Base-by-base conservation (phyloP, 164 flowering plant genomes). In the Platanus orientalis region DNA sequence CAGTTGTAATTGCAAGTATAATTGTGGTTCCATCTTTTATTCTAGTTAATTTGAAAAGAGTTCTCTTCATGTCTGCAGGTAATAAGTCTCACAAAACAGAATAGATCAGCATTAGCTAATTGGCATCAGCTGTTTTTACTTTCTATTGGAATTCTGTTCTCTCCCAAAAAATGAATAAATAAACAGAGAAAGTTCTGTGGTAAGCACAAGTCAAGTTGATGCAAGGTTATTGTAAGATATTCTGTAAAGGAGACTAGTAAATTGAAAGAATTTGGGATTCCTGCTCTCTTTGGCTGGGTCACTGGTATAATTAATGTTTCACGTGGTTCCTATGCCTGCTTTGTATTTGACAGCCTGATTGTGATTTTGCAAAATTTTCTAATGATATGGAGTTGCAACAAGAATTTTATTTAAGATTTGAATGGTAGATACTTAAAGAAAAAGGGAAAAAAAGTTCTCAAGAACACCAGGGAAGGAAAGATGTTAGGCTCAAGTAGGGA, bases 141-240 rank as follows among this genome's bases (percentile, higher is more conserved):
- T 39, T 20, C 26, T 26, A 21, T 34, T 50, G 17, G 16, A 34
- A 20, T 30, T 24, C 14, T 25, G 49, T 5, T n/a, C 13, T 45
- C 25, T n/a, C 10, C 52, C 27, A 23, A 1, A 14, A 49, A 64
- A 45, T n/a, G n/a, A n/a, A n/a, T 6, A 23, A 44, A 30, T 56
- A 68, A 19, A 36, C n/a, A 65, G 0, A 12, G 28, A 60, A 1
- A 45, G 7, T 29, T 25, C 17, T 29, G 36, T 49, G 4, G 27
- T 24, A n/a, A 28, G 19, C 27, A n/a, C 28, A 51, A 29, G 42
- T 40, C 24, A 64, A 48, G 26, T 16, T 30, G 40, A 14, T 14
- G 57, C 57, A 16, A 44, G 29, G 13, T 57, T 67, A 47, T 20
- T 63, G 68, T 51, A 23, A 23, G 47, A 60, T 62, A 52, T 61